phyloP scores from a whole-genome alignment of 441 rosid species.

The Erodium texanum region DNA sequence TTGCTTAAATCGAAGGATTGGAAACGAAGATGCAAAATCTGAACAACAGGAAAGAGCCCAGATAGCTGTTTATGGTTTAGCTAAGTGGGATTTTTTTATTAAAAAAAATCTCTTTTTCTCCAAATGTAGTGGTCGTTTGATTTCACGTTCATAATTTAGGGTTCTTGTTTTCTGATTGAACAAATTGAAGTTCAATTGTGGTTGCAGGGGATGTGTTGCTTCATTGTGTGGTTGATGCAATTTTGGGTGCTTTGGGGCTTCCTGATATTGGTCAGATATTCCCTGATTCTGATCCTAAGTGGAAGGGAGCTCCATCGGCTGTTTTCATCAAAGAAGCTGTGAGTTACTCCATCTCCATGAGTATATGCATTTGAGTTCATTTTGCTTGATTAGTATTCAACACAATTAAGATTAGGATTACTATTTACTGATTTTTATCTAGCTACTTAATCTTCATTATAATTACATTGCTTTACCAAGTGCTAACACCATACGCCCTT shows the following conservation, averaged over 20 bases:
- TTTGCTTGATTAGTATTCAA: background rate
- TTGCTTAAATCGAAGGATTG: conserved; percentile 20
- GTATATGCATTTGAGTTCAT: background rate
- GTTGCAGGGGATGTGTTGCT: conserved; percentile 82
- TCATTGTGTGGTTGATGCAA: conserved; percentile 97
- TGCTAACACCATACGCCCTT: background rate
- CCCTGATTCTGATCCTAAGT: conserved; percentile 84
- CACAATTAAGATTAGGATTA: background rate
- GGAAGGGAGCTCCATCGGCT: conserved; percentile 91
- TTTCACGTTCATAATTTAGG: conserved; percentile 6
- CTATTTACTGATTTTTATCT: background rate
- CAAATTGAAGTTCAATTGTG: background rate
- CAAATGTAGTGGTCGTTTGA: background rate
- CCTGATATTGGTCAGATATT: conserved; percentile 97
- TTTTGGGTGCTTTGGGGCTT: conserved; percentile 85
- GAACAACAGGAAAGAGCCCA: background rate
- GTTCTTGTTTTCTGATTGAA: background rate
- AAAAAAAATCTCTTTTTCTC: too few relatives aligned
- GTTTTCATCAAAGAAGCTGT: conserved; percentile 92
- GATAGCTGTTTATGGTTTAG: background rate
- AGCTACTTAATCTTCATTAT: background rate
- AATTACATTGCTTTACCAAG: background rate
- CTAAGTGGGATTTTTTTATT: background rate
- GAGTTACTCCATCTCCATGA: conserved; percentile 20
- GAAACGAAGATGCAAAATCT: conserved; percentile 43